Conservation (phyloP, 805 yeast genomes). For the Suhomyces faveliae region DNA sequence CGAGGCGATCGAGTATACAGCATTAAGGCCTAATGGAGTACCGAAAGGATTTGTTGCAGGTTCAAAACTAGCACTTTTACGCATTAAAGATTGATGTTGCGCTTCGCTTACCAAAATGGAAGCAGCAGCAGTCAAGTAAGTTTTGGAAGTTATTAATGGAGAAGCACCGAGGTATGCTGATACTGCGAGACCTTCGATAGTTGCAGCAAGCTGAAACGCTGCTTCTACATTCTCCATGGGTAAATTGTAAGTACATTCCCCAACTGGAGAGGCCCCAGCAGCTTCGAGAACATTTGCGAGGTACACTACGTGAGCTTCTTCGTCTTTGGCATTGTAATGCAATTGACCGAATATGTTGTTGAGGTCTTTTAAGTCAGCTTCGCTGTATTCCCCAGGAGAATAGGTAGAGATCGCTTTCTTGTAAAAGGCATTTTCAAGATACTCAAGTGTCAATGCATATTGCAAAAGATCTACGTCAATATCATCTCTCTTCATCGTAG, state of each 20-base stretch:
- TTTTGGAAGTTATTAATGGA: neutral
- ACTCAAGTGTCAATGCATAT: neutral
- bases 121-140: neutral
- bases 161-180: neutral
- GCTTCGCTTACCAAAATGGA: neutral
- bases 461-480: neutral
- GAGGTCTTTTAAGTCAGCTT: neutral
- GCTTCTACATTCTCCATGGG: neutral
- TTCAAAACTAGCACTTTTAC: neutral
- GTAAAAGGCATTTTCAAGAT: neutral
- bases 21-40: neutral
- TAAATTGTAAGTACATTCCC: neutral
- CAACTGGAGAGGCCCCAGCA: neutral
- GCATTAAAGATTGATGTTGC: neutral
- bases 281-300: neutral
- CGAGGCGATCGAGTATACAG: neutral
- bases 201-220: neutral
- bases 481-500: neutral
- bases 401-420: neutral
- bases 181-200: neutral
- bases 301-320: neutral
- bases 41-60: neutral
- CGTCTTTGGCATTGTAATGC: neutral
- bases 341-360: neutral
- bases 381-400: neutral